Evolutionary conservation across 1,284 basidiomycete genomes (phyloP).

Genomic region (Marasmius oreades): DNA sequence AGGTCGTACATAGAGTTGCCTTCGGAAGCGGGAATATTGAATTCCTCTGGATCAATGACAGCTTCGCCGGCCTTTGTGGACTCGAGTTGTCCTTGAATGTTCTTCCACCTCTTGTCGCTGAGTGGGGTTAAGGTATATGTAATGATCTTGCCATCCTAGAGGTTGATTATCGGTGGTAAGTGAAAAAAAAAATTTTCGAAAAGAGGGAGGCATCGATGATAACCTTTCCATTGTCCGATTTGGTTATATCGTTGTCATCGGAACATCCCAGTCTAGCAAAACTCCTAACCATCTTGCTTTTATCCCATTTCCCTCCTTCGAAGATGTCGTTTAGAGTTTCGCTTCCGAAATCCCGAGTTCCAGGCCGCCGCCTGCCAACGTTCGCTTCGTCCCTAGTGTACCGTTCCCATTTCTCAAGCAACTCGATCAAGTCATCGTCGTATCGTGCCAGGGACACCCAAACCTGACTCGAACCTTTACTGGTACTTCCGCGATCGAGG

Average conservation of each 20-base stretch:
- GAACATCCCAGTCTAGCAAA: constrained; percentile 60
- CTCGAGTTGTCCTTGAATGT: constrained; percentile 34
- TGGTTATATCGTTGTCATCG: constrained; percentile 27
- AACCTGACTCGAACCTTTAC: constrained; percentile 40
- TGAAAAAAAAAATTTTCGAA: no score
- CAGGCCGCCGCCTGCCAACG: constrained; percentile 35
- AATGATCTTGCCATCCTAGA: constrained; percentile 28
- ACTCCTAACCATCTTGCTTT: constrained; percentile 70
- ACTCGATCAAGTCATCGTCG: constrained; percentile 61
- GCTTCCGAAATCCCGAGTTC: constrained; percentile 33
- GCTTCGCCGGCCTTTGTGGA: constrained; percentile 17
- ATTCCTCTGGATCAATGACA: constrained; percentile 14
- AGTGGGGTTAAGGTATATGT: constrained; percentile 44
- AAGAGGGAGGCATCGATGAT: no score
- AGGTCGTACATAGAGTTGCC: constrained; percentile 40
- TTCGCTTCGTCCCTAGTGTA: constrained; percentile 42
- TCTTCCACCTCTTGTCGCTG: constrained; percentile 40
- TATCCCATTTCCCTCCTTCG: constrained; percentile 59
- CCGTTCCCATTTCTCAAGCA: constrained; percentile 58
- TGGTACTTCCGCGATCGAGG: constrained; percentile 40
- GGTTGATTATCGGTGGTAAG: no score
- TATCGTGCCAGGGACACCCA: constrained; percentile 81
- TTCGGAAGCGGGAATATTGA: constrained; percentile 34
- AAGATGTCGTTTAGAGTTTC: constrained; percentile 44
- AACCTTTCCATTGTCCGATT: constrained; percentile 30